A percentile compares a stretch with the other conserved stretches of the same genome.
Conservation (phyloP, 2,329 filamentous ascomycete species). For the Aureobasidium lini region DNA sequence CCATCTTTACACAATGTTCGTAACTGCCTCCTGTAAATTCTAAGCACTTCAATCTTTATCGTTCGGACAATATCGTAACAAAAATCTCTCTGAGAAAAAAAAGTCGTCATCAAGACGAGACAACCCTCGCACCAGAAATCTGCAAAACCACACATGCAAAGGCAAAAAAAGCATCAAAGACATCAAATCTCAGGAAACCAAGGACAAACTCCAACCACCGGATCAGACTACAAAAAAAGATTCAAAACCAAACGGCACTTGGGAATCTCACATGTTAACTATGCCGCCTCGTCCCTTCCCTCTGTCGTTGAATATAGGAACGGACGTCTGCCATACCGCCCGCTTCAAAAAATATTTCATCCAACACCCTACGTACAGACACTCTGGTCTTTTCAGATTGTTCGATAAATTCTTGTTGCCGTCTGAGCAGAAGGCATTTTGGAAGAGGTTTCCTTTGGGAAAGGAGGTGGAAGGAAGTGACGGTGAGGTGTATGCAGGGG, state of each 20-base stretch:
- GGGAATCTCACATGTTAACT: background rate
- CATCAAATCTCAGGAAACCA: no score
- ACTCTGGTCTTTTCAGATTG: background rate
- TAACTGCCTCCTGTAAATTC: no score
- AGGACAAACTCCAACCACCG: no score
- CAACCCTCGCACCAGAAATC: no score
- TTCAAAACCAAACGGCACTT: background rate
- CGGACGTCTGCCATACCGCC: constrained; percentile 65
- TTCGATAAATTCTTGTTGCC: constrained; percentile 7
- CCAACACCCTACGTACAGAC: background rate
- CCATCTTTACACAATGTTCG: no score
- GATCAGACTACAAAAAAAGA: background rate
- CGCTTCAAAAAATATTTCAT: constrained; percentile 47
- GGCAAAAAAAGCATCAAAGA: no score
- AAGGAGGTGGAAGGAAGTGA: no score
- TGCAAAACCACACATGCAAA: no score
- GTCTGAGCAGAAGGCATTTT: background rate
- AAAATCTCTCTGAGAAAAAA: no score
- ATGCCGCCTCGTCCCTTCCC: constrained; percentile 51
- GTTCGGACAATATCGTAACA: background rate
- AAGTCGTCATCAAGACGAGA: no score
- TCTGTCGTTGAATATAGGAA: constrained; percentile 62
- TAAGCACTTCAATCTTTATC: background rate
- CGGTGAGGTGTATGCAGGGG: no score
- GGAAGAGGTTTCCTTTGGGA: background rate